phyloP scores from a whole-genome alignment of 768 basidiomycete species.

The Fistulinella prunicolor region DNA sequence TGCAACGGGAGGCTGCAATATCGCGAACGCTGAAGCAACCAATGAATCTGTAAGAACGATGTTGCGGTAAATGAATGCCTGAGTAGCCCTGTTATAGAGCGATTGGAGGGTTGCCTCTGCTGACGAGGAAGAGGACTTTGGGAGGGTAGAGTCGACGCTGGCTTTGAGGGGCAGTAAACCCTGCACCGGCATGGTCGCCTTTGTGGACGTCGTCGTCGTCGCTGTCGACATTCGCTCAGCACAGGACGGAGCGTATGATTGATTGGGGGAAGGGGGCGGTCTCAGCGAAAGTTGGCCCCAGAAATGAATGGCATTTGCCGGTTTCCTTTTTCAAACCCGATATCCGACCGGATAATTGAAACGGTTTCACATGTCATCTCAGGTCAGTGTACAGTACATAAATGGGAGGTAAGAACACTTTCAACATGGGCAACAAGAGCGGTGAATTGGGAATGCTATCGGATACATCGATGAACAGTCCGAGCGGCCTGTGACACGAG shows the following conservation, averaged over 20 bases:
- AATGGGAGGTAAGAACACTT: too few relatives aligned
- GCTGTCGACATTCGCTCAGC: constrained; percentile 45
- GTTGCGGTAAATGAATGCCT: constrained; percentile 76
- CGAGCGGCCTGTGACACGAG: too few relatives aligned
- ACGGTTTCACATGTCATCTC: too few relatives aligned
- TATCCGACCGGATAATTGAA: constrained; percentile 1
- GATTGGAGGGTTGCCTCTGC: constrained; percentile 57
- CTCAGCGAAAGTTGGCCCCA: not conserved
- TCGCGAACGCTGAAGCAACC: constrained; percentile 63
- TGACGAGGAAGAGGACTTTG: constrained; percentile 19
- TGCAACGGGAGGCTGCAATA: constrained; percentile 45
- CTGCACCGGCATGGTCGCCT: constrained; percentile 19
- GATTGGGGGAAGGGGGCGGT: not conserved
- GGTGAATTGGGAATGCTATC: too few relatives aligned
- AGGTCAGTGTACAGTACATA: too few relatives aligned
- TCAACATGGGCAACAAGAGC: too few relatives aligned
- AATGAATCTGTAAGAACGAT: constrained; percentile 63
- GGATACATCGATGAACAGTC: too few relatives aligned
- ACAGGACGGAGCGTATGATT: not conserved
- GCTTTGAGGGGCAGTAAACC: constrained; percentile 38
- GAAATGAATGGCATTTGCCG: not conserved
- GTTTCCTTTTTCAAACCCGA: not conserved
- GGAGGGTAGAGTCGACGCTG: constrained; percentile 5
- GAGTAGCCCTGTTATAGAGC: constrained; percentile 73
- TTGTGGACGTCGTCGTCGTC: constrained; percentile 40